Base-by-base conservation (phyloP, 768 basidiomycete genomes). In the Collybia mongolica region DNA sequence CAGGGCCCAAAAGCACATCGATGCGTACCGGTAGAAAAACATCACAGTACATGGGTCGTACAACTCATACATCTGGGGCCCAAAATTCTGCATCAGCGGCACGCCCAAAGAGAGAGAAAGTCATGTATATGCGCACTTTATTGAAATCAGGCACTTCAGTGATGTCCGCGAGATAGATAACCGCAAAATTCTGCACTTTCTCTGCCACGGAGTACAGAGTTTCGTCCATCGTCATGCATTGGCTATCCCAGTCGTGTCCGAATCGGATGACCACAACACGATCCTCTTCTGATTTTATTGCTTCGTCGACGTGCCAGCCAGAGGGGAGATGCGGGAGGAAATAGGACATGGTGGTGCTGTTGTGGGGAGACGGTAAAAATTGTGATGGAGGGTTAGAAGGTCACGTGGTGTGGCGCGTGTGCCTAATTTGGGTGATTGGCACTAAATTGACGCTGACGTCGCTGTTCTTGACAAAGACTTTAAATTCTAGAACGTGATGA, bases 161-260 rank as follows among this genome's bases (percentile, higher is more conserved):
- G 62, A 97, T 98, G 66, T 99, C 96, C 18, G 86, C 84, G 11
- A 97, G 75, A 64, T 98, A 98, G 56, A 98, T 93, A 60, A 98
- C 93, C 6, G 95, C 94, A 69, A 96, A 98, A 72, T 99, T 98
- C 75, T 98, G 94, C 4, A 98, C 93, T 68, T 93, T 95, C 72
- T 98, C 97, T 0, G 90, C 88, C 38, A 97, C 88, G 1, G 82
- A 76, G 67, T 93, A 90, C 8, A 98, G 82, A 1, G 93, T 96
- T 69, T 98, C 96, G 73, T 98, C 97, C 94, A 98, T 97, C 15
- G 86, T 89, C 97, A 98, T 98, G 72, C 96, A 98, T 57, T 97
- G 87, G 0, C 79, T 71, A 66, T 98, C 92, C 85, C 86, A 88
- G 67, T 95, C 94, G 63, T 93, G 90, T 0, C 95, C 96, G 64